Base-by-base conservation (phyloP, 805 yeast genomes). In the Yamadazyma philogaea region DNA sequence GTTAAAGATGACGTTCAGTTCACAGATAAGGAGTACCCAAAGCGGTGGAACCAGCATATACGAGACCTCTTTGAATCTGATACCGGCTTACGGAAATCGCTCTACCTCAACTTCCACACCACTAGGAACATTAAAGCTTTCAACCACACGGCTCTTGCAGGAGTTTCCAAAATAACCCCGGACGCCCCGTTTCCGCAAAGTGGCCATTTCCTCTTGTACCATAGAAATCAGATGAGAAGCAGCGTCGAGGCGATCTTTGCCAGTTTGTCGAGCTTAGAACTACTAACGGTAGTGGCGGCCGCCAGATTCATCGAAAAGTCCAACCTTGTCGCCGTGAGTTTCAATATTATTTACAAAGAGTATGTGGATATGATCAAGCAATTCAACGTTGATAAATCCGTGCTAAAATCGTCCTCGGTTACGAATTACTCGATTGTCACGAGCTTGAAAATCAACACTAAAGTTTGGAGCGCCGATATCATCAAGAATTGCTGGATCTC, bases 261-360 rank as follows among this genome's bases (percentile, higher is more conserved):
- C 16, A 57, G 64, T 0, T 60, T 89, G 28, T 82, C 95, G 3
- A 84, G 83, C 45, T 57, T 87, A 22, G 97, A 91, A 54, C 57
- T 84, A 36, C 75, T 84, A 14, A 55, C 91, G 31, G 63, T 87
- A 11, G 79, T 90, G 4, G 79, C 88, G 33, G 83, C 90, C 0
- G 87, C 95, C 0, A 70, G 97, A 34, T 81, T 82, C 39, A 69
- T 79, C 18, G 69, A 77, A 38, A 84, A 81, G 51, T 71, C 72
- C 21, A 81, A 76, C 16, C 61, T 78, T 18, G 79, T 70, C 11
- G 70, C 72, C n/a, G 74, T 87, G 15, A 90, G 87, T 58, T 82
- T 89, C 61, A 86, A 85, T 50, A 63, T 88, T 44, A 84, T 82
- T 0, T 84, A 81, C 58, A 81, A 80, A 24, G 98, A 91, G 59